Percentiles rank a stretch among this genome's conserved stretches.
phyloP scores from a whole-genome alignment of 768 basidiomycete genomes.

The Crepidotus variabilis region DNA sequence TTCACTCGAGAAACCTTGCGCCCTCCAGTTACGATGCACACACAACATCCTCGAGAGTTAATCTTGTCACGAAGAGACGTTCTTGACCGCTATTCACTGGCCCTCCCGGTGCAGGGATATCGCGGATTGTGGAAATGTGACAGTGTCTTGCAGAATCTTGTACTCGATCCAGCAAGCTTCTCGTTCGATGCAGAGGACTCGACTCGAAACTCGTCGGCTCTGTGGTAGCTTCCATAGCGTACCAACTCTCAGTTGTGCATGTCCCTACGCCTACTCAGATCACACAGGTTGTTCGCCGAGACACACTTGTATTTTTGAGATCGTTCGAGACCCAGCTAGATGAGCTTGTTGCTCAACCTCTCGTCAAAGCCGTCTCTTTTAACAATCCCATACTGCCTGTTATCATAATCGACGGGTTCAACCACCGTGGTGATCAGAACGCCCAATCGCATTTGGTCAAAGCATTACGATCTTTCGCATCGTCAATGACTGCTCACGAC shows the following conservation, averaged over 20 bases:
- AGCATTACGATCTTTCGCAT: not conserved
- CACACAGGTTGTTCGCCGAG: slow-evolving; percentile 1
- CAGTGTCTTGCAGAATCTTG: too few species aligned
- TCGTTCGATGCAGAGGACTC: slow-evolving; percentile 29
- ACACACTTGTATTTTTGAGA: slow-evolving; percentile 10
- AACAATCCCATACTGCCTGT: too few species aligned
- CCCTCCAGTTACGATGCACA: too few species aligned
- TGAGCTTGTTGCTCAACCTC: slow-evolving; percentile 1
- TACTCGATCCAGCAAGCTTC: slow-evolving; percentile 28
- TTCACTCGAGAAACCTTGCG: too few species aligned
- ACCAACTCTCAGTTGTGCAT: slow-evolving; percentile 17
- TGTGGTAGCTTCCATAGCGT: slow-evolving; percentile 27
- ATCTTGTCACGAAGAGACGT: too few species aligned
- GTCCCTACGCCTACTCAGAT: slow-evolving; percentile 7
- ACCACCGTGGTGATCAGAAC: slow-evolving; percentile 16
- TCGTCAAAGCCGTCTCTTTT: not conserved
- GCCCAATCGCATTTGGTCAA: slow-evolving; percentile 4
- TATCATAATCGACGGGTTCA: slow-evolving; percentile 21
- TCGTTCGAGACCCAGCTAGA: slow-evolving; percentile 3
- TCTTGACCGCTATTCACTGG: too few species aligned
- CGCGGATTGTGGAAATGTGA: too few species aligned
- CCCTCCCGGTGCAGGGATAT: too few species aligned
- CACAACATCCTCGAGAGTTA: too few species aligned
- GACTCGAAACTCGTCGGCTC: slow-evolving; percentile 18
- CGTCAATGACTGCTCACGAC: not conserved